Evolutionary conservation across 352 stramenopile species (phyloP), one percentile per base, ranked within the genome.

Genomic region (Aphanomyces astaci): DNA sequence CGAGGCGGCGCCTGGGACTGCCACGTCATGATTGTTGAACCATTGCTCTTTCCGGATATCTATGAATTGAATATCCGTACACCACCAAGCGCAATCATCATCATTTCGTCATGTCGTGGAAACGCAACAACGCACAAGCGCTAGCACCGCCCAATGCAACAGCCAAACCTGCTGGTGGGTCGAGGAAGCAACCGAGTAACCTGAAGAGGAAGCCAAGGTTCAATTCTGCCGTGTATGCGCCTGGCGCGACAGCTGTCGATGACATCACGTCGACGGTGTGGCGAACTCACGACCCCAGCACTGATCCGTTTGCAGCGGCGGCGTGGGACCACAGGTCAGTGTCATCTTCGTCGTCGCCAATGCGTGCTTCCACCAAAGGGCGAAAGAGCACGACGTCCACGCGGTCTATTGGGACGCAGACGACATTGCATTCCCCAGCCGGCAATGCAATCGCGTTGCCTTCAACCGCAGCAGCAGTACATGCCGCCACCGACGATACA

Each of bases 211-310:
- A 39, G 51, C 51, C 51, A 0, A 22, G 51, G 25, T 1, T 59
- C 11, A 59, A 59, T 25, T n/a, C 13, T 9, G 51, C 30, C 9
- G 22, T 59, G 36, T 43, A 43, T 59, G 30, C 51, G 17, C 51
- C 51, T 2, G 51, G 51, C 22, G 30, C n/a, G 10, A 13, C 11
- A 9, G 2, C 10, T 36, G 25, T n/a, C 51, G 33, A 22, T n/a
- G 2, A 19, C 51, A 19, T n/a, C 25, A 25, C 51, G 33, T 32
- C 17, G n/a, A n/a, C n/a, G 30, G 51, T 64, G 28, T 68, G 62
- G 48, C 46, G 62, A 57, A 45, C 51, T 9, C 49, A 68, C 28
- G 62, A 68, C 24, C 62, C 62, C 4, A 59, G 19, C 17, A 30
- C 55, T 28, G 62, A 68, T 59, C 40, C 62, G 25, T 2, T 60